Conservation (phyloP, 768 basidiomycete species). For the Phylloporus scabripes region DNA sequence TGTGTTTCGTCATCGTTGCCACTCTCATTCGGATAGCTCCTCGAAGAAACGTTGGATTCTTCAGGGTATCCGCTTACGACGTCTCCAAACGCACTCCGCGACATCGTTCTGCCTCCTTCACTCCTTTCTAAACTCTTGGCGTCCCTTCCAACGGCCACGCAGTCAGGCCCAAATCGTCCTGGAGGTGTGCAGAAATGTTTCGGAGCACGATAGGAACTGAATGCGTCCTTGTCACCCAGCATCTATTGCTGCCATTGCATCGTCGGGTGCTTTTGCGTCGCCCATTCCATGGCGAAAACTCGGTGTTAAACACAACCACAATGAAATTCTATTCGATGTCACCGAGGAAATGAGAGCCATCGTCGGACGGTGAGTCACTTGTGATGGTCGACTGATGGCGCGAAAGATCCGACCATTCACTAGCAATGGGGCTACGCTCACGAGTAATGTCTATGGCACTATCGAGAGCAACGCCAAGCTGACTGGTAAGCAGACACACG, state of each 20-base stretch:
- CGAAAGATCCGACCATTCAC: background rate
- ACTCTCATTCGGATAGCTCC: conserved; percentile 46
- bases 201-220: background rate
- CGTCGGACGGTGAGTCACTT: conserved; percentile 23
- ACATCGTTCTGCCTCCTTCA: conserved; percentile 90
- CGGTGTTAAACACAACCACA: conserved; percentile 75
- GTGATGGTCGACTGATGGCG: background rate
- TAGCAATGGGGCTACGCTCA: conserved; percentile 65
- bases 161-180: conserved; percentile 24
- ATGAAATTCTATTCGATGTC: conserved; percentile 93
- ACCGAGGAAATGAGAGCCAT: conserved; percentile 68
- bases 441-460: conserved; percentile 66
- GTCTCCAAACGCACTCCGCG: conserved; percentile 80
- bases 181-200: conserved; percentile 17
- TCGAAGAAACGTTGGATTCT: conserved; percentile 93
- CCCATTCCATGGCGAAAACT: conserved; percentile 93
- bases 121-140: conserved; percentile 68
- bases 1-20: background rate
- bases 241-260: conserved; percentile 32
- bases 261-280: conserved; percentile 64
- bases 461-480: conserved; percentile 74
- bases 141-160: conserved; percentile 25
- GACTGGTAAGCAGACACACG: conserved; percentile 49
- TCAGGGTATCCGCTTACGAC: conserved; percentile 92
- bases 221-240: conserved; percentile 7